Conservation (phyloP, 495 filamentous ascomycete genomes). For the Astrothelium subdiscretum region DNA sequence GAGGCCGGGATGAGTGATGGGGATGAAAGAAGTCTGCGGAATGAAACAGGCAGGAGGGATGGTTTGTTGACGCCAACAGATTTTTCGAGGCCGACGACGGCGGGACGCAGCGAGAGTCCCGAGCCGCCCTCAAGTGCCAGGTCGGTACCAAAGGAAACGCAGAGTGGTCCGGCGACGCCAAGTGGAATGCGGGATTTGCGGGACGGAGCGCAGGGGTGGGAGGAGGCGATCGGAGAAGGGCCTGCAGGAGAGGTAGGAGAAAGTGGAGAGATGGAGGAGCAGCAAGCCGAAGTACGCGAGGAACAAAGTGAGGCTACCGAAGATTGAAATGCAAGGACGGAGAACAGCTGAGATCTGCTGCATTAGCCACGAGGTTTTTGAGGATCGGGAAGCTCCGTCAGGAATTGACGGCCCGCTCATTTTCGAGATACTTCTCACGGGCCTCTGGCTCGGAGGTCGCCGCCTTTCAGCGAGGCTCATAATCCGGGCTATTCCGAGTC, state of each 20-base stretch:
- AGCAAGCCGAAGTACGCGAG: neutral
- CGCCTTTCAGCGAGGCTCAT: neutral
- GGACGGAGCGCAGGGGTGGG: slow-evolving; percentile 4
- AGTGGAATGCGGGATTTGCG: slow-evolving; percentile 16
- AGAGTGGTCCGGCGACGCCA: slow-evolving; percentile 24
- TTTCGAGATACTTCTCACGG: neutral
- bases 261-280: neutral
- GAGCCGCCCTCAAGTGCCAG: neutral
- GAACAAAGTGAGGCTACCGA: neutral
- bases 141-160: slow-evolving; percentile 11
- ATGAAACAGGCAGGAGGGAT: neutral
- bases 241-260: neutral
- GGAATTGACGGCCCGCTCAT: no score
- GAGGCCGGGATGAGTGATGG: neutral
- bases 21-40: neutral
- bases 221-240: neutral
- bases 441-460: neutral
- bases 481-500: neutral
- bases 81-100: neutral
- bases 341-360: neutral
- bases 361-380: neutral
- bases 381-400: no score
- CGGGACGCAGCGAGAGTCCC: neutral
- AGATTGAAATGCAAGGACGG: neutral
- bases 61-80: neutral